Evolutionary conservation across 805 yeast genomes (phyloP), one percentile per base, ranked within the genome.

Genomic region (Middelhovenomyces tepae): DNA sequence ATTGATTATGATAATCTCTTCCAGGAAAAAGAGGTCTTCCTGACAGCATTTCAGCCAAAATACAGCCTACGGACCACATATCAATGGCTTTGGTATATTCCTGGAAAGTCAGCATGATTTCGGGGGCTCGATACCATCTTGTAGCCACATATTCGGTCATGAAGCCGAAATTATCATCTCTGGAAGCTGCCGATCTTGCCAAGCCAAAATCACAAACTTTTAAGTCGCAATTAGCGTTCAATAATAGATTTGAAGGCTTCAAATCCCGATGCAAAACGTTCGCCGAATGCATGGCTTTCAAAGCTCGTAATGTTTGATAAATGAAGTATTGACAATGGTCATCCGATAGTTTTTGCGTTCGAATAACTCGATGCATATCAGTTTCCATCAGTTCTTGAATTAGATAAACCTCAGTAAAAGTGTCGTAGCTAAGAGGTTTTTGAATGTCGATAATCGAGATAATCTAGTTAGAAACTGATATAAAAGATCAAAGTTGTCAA

Each of bases 131-230:
- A 57, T 89, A 89, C 96, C 97, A 89, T 44, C 97, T 66, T 3
- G 97, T 89, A 7, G 97, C 97, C 27, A 89, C 97, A 54, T 89
- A 89, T 57, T 89, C 97, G 2, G 97, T 89, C 94, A 89, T 80
- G 54, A 76, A 77, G 4, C 84, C 85, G 40, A 74, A 70, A 51
- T 75, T 77, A 50, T 75, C 78, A 47, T 78, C 78, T 35, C 54
- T 52, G 63, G 64, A 38, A 16, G 55, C 65, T 22, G 84, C 74
- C 38, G 74, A 69, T 38, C 82, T 37, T 1, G 97, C 95, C 28
- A 89, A 65, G 0, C 97, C 97, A 56, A 89, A 89, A 57, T 89
- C 97, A 58, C 96, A 86, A 33, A 89, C 71, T 53, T 89, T 89
- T 44, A 89, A 69, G 58, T 89, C 97, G 62, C 97, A 89, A 54